phyloP scores from a whole-genome alignment of 257 asterid genomes.

The Prunella vulgaris region DNA sequence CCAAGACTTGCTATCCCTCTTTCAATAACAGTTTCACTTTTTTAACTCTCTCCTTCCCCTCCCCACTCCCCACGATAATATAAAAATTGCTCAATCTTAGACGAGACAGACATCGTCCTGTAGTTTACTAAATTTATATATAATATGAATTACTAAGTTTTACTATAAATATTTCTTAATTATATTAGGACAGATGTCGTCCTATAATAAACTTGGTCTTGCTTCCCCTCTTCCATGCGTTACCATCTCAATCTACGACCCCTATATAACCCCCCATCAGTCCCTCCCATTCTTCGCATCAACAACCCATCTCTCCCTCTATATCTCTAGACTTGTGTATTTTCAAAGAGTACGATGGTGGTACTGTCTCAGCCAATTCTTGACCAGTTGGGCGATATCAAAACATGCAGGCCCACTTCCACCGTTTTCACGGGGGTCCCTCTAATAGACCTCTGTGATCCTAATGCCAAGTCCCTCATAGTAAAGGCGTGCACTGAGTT shows the following conservation, averaged over 20 bases:
- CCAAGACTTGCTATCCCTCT: too few relatives aligned
- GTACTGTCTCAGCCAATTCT: constrained; percentile 29
- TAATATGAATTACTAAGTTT: too few relatives aligned
- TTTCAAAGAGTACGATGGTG: constrained; percentile 1
- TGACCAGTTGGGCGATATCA: constrained; percentile 14
- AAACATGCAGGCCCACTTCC: constrained; percentile 33
- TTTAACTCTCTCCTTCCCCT: neutral
- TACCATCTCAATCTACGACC: neutral
- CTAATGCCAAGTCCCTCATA: constrained; percentile 26
- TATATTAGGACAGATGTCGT: too few relatives aligned
- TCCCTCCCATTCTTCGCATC: neutral
- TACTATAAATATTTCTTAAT: too few relatives aligned
- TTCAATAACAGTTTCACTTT: neutral
- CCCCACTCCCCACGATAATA: constrained; percentile 1
- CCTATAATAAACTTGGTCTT: too few relatives aligned
- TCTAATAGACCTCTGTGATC: constrained; percentile 27
- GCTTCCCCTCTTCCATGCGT: constrained; percentile 21
- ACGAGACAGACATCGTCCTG: constrained; percentile 24
- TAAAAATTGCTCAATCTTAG: constrained; percentile 11
- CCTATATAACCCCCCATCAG: constrained; percentile 1
- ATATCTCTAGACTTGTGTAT: neutral
- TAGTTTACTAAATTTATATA: too few relatives aligned
- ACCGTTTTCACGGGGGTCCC: constrained; percentile 33
- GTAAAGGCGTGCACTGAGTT: constrained; percentile 39
- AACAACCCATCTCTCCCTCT: neutral